phyloP scores from a whole-genome alignment of 371 early-diverging fungal genomes.

The Batkoa obscura region DNA sequence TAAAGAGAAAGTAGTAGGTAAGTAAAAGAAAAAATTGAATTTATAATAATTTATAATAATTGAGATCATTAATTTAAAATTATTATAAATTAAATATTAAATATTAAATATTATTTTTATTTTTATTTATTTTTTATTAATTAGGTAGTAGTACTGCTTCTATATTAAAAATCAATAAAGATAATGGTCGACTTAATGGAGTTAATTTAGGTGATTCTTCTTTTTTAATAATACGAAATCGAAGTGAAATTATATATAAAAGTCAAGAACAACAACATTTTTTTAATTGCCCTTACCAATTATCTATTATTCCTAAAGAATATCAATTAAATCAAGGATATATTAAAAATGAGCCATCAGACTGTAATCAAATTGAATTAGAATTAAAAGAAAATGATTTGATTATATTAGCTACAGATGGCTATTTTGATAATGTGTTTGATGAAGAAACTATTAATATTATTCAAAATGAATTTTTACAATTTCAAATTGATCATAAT shows the following conservation, averaged over 20 bases:
- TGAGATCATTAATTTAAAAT: too few relatives aligned
- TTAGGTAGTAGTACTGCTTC: slow-evolving; percentile 38
- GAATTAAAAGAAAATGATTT: slow-evolving; percentile 39
- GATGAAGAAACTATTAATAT: slow-evolving; percentile 30
- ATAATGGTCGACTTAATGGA: slow-evolving; percentile 32
- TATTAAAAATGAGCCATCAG: slow-evolving; percentile 14
- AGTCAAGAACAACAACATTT: slow-evolving; percentile 46
- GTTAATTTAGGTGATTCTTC: slow-evolving; percentile 45
- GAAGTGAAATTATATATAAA: slow-evolving; percentile 30
- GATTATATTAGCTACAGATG: slow-evolving; percentile 45
- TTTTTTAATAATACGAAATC: slow-evolving; percentile 33
- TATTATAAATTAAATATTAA: too few relatives aligned
- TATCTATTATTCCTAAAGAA: slow-evolving; percentile 32
- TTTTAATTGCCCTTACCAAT: slow-evolving; percentile 52
- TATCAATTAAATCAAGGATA: background rate
- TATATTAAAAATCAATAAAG: slow-evolving; percentile 33
- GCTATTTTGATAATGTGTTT: slow-evolving; percentile 53
- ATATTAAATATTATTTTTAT: too few relatives aligned
- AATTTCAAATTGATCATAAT: background rate
- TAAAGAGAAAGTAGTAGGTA: slow-evolving; percentile 30
- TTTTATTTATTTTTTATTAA: too few relatives aligned
- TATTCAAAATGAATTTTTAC: slow-evolving; percentile 16
- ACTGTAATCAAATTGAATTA: slow-evolving; percentile 30
- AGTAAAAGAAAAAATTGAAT: too few relatives aligned
- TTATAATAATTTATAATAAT: too few relatives aligned